Base-by-base conservation (phyloP, 2,329 filamentous ascomycete species). In the Cryphonectria japonica region DNA sequence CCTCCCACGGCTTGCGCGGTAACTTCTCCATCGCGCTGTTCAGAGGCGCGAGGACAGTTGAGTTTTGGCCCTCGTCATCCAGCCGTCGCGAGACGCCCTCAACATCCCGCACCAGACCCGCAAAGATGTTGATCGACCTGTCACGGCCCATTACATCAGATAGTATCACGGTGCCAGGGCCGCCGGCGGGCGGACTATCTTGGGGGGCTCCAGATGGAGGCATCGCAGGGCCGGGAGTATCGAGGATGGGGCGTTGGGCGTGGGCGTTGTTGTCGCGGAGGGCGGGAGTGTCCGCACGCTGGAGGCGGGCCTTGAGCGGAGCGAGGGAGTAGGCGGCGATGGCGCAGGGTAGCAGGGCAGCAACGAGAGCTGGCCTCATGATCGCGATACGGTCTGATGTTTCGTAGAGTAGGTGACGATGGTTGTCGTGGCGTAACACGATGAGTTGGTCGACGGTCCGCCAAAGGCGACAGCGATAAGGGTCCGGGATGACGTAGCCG, bases 1-100 rank as follows among this genome's bases (percentile, higher is more conserved):
- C 85, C 76, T 92, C 93, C 93, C 93, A 97, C 0, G 95, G 95
- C 80, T 98, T 98, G 67, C 92, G 86, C 0, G 94, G 93, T 34
- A 98, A 84, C 0, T 82, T 83, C 74, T 92, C 92, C 77, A 99
- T 89, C 3, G 91, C 94, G 26, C 88, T 89, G 84, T 99, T 98
- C 68, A 93, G 84, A 0, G 96, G 96, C 6, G 95, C 95, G 2
- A 98, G 88, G 34, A 98, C 90, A 2, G 94, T 98, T 22, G 93
- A 93, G 79, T 95, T 95, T 71, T 86, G 81, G 0, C 83, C 78
- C 0, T 85, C 80, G 78, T 93, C 87, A 75, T 92, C 88, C 19
- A 98, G 87, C 0, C 93, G 92, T 32, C 84, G 82, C 13, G 89
- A 87, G 29, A 95, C 86, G n/a, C 86, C 82, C 63, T 90, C 87